Conservation (phyloP, 768 basidiomycete species). For the Boletus speciosus region DNA sequence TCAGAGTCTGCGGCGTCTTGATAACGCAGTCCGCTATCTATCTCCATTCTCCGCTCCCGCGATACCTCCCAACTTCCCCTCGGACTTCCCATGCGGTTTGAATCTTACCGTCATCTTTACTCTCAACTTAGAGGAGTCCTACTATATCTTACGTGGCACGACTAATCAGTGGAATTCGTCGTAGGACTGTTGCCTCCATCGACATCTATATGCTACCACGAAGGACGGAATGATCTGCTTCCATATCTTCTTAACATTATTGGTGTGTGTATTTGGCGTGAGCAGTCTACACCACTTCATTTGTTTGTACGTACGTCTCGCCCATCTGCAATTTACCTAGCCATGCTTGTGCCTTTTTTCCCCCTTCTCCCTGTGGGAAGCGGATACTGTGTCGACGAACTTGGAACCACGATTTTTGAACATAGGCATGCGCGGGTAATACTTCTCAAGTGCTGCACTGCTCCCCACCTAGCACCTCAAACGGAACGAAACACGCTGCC, state of each 20-base stretch:
- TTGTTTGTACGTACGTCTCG: slow-evolving; percentile 21
- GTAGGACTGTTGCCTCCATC: slow-evolving; percentile 18
- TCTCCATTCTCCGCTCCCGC: slow-evolving; percentile 9
- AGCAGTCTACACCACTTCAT: neutral
- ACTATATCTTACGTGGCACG: slow-evolving; percentile 24
- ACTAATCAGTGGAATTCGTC: slow-evolving; percentile 24
- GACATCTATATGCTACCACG: slow-evolving; percentile 11
- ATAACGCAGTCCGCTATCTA: neutral
- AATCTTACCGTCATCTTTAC: slow-evolving; percentile 4
- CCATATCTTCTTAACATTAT: slow-evolving; percentile 26
- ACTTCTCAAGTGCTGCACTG: too few relatives aligned
- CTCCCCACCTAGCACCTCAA: too few relatives aligned
- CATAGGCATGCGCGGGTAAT: neutral
- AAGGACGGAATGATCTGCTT: slow-evolving; percentile 20
- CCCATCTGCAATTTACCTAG: neutral
- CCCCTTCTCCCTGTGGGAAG: neutral
- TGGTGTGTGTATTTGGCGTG: slow-evolving; percentile 9
- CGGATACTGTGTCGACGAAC: slow-evolving; percentile 10
- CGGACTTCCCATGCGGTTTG: slow-evolving; percentile 1
- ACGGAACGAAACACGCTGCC: too few relatives aligned
- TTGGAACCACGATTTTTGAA: neutral
- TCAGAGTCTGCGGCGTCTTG: slow-evolving; percentile 3
- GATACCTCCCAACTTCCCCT: slow-evolving; percentile 19
- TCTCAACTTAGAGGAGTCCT: slow-evolving; percentile 11
- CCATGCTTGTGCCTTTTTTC: neutral